phyloP scores from a whole-genome alignment of 805 yeast genomes.

The Cyberlindnera mississippiensis region DNA sequence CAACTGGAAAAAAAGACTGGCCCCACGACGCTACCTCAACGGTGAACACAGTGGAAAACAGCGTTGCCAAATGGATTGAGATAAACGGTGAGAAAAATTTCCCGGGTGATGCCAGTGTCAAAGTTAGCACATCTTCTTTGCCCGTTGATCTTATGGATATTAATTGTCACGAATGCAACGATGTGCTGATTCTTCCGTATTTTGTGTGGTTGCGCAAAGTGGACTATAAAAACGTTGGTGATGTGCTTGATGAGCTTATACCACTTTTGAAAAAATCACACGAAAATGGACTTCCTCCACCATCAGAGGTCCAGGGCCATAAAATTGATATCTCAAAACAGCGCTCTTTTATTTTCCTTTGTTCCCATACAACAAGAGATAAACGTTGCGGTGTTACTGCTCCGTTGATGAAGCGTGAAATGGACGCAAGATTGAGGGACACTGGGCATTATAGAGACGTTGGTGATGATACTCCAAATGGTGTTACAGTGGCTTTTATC shows the following conservation, averaged over 20 bases:
- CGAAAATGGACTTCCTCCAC: constrained; percentile 16
- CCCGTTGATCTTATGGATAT: constrained; percentile 43
- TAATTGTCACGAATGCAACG: constrained; percentile 46
- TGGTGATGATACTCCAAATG: constrained; percentile 71
- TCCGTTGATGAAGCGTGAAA: constrained; percentile 77
- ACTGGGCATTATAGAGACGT: constrained; percentile 69
- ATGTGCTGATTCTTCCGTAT: constrained; percentile 66
- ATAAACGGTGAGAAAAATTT: constrained; percentile 6
- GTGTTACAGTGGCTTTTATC: constrained; percentile 64
- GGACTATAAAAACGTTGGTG: constrained; percentile 37
- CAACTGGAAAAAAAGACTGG: constrained; percentile 89
- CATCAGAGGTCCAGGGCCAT: constrained; percentile 22
- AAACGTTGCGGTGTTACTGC: constrained; percentile 94
- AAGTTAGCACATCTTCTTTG: constrained; percentile 52
- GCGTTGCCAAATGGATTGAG: constrained; percentile 36
- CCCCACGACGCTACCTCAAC: constrained; percentile 61
- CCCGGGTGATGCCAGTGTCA: constrained; percentile 32
- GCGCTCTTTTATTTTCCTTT: constrained; percentile 58
- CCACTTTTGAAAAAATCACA: constrained; percentile 35
- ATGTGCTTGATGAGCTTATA: constrained; percentile 42
- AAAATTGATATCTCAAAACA: constrained; percentile 36
- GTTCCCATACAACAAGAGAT: constrained; percentile 90
- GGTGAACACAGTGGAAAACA: constrained; percentile 41
- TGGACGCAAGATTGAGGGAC: constrained; percentile 69
- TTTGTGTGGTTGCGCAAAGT: constrained; percentile 65